Percentiles rank a stretch among this genome's conserved stretches.
Evolutionary conservation across 257 asterid genomes (phyloP).

Genomic region (Cynanchum wilfordii): DNA sequence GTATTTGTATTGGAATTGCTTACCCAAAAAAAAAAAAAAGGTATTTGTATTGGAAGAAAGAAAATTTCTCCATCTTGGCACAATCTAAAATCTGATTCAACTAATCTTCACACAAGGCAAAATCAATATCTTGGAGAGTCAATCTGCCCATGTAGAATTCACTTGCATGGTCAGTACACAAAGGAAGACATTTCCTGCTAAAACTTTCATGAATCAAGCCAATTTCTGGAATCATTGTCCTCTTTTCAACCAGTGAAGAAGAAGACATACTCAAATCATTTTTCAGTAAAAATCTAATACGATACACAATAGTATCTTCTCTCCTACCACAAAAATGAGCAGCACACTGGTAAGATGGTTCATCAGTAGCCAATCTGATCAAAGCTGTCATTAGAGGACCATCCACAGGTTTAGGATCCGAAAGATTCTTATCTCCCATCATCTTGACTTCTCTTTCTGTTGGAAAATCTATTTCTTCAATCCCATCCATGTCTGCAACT

Average conservation of each 20-base stretch:
- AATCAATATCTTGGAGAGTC: constrained; percentile 72
- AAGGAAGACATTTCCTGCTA: constrained; percentile 62
- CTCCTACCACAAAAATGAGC: constrained; percentile 63
- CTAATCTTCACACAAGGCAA: constrained; percentile 38
- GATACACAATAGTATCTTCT: constrained; percentile 55
- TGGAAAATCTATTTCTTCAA: constrained; percentile 51
- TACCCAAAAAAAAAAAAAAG: too few relatives aligned
- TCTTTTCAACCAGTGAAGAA: constrained; percentile 18
- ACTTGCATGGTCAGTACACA: constrained; percentile 57
- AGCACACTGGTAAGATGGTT: constrained; percentile 48
- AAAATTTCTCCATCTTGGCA: not conserved
- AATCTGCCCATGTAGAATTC: constrained; percentile 77
- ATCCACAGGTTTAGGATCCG: constrained; percentile 75
- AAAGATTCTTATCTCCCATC: constrained; percentile 70
- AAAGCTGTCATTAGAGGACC: constrained; percentile 55
- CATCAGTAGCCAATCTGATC: constrained; percentile 64
- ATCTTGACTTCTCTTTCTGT: constrained; percentile 70
- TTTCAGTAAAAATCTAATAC: constrained; percentile 48
- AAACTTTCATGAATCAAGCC: constrained; percentile 54
- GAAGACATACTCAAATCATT: constrained; percentile 28
- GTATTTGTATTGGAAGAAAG: not conserved
- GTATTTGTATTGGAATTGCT: too few relatives aligned
- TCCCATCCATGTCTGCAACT: constrained; percentile 32
- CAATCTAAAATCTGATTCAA: constrained; percentile 10
- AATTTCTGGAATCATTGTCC: constrained; percentile 46